Evolutionary conservation across 1,284 basidiomycete genomes (phyloP).

Genomic region (Cryptococcus jaspeensis): DNA sequence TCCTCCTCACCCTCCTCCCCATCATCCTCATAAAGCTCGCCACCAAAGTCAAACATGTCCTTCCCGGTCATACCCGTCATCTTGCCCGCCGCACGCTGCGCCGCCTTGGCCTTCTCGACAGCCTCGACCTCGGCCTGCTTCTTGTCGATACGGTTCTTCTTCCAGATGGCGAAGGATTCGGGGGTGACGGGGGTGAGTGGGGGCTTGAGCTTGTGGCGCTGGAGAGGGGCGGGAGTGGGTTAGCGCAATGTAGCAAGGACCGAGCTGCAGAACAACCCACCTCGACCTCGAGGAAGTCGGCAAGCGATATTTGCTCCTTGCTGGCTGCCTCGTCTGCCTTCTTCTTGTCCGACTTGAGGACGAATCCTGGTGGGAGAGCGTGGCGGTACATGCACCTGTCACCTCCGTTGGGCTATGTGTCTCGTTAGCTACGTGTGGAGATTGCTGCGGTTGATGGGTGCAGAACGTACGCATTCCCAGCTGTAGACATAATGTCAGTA

Average conservation of each 20-base stretch:
- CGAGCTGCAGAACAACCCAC: conserved; percentile 53
- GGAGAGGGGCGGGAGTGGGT: neutral
- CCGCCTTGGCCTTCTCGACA: conserved; percentile 77
- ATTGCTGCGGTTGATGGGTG: neutral
- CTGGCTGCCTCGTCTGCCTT: conserved; percentile 69
- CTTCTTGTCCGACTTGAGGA: conserved; percentile 88
- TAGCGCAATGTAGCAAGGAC: too few species aligned
- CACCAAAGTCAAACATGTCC: conserved; percentile 96
- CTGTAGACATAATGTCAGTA: conserved; percentile 18
- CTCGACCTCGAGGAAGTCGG: conserved; percentile 97
- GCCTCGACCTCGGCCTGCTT: conserved; percentile 84
- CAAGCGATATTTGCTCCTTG: conserved; percentile 83
- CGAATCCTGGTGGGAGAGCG: conserved; percentile 91
- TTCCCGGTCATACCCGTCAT: conserved; percentile 89
- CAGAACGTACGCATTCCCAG: conserved; percentile 51
- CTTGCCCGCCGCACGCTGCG: conserved; percentile 85
- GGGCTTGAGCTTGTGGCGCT: conserved; percentile 90
- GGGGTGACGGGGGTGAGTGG: conserved; percentile 95
- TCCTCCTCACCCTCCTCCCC: conserved; percentile 59
- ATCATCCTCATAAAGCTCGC: conserved; percentile 87
- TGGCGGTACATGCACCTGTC: conserved; percentile 93
- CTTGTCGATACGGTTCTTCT: conserved; percentile 88
- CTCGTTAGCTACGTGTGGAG: neutral
- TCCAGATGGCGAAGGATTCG: conserved; percentile 92
- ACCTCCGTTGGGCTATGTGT: conserved; percentile 50